Evolutionary conservation across 106 monocot genomes (phyloP).

Genomic region (Alisma plantagoaquatica): DNA sequence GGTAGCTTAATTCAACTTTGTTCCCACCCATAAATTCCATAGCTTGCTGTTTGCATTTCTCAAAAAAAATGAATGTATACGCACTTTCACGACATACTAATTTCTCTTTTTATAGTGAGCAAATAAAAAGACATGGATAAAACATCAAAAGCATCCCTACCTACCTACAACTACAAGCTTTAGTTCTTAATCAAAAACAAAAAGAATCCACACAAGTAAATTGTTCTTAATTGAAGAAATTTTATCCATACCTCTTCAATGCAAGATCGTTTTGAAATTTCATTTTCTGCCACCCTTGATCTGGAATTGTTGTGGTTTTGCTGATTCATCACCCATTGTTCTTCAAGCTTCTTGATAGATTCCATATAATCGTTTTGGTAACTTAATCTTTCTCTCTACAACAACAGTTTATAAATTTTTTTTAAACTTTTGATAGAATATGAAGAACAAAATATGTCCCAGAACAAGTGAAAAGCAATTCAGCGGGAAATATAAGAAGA

Average conservation of each 20-base stretch:
- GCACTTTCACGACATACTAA: neutral
- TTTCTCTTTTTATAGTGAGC: neutral
- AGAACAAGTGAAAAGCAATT: too few species aligned
- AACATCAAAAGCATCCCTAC: neutral
- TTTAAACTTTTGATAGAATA: too few species aligned
- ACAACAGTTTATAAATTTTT: too few species aligned
- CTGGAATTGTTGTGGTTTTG: neutral
- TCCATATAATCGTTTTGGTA: conserved; percentile 27
- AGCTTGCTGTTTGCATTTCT: too few species aligned
- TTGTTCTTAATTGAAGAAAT: neutral
- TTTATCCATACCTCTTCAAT: neutral
- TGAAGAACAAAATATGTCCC: too few species aligned
- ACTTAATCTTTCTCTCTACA: conserved; percentile 16
- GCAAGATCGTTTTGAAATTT: neutral
- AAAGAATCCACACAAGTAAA: neutral
- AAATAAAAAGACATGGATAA: neutral
- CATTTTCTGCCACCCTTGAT: neutral
- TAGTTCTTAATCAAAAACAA: neutral
- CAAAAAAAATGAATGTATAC: conserved; percentile 5
- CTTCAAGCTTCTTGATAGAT: conserved; percentile 25
- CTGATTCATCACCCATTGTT: conserved; percentile 19
- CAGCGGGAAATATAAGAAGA: too few species aligned
- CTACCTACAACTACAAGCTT: too few species aligned
- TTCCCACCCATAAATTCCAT: too few species aligned
- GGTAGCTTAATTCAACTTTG: too few species aligned